Base-by-base conservation (phyloP, 2,329 filamentous ascomycete genomes). In the Botryotinia convoluta region DNA sequence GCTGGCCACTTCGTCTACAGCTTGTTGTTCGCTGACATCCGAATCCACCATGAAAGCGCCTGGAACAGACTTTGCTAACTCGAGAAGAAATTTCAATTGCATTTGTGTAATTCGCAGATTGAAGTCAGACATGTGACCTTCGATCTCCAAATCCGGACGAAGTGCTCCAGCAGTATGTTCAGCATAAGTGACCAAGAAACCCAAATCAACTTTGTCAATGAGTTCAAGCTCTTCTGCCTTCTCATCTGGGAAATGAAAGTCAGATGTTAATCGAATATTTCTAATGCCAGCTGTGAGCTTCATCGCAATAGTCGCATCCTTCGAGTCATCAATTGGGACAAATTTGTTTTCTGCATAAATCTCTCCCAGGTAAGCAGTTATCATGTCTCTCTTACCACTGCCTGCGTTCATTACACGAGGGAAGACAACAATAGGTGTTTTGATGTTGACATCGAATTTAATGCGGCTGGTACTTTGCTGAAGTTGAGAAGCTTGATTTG, bases 271-370 rank as follows among this genome's bases (percentile, higher is more conserved):
- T 48, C 93, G 91, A 74, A 98, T 94, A 75, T 99, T 97, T 71
- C 95, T 90, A 77, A 99, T 95, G 35, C 96, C 96, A 29, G 94
- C 92, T 3, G 93, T 92, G 26, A 99, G 88, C 81, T 97, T 94
- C 86, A 97, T 99, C 45, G 93, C 93, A 74, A 93, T 90, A 5
- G 91, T 88, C 0, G 92, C 88, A 44, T 90, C 84, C 77, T 92
- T 86, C 0, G 90, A 90, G 74, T 97, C 94, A 75, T 97, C 92
- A 5, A 98, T 84, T 0, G 93, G 92, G 0, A 92, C 89, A 80
- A 99, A 99, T 76, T 91, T 93, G 82, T 99, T 99, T 82, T 95
- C 94, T 0, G 93, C 95, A 80, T 98, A 99, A 37, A 99, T 98
- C 81, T 99, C 97, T 83, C 96, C 96, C 4, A 99, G 85, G 79